phyloP scores from a whole-genome alignment of 139 green algal species.

The Zygnema circumcarinatum region DNA sequence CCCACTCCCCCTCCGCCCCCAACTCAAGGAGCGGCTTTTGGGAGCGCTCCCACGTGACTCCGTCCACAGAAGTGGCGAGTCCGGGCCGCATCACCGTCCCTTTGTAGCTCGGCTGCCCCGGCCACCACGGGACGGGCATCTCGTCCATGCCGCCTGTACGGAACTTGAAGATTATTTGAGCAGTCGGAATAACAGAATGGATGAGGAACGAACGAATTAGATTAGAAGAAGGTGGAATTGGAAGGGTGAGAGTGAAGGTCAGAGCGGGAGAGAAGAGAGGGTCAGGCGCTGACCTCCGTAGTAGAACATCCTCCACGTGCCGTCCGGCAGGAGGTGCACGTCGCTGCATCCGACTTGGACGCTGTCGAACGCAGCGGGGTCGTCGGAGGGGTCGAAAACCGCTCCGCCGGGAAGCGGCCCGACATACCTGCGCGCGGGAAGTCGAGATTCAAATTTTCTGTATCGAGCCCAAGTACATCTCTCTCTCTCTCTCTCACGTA shows the following conservation, averaged over 20 bases:
- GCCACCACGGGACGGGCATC: constrained; percentile 1
- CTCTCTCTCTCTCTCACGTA: too few species aligned
- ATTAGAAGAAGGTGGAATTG: neutral
- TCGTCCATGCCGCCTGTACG: constrained; percentile 23
- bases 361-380: constrained; percentile 24
- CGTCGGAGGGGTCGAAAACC: constrained; percentile 13
- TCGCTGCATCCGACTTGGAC: constrained; percentile 25
- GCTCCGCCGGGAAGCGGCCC: constrained; percentile 19
- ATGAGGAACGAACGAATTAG: neutral
- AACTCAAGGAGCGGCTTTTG: neutral
- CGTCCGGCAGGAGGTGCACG: constrained; percentile 17
- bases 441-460: neutral
- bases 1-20: neutral
- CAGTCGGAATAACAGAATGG: too few species aligned
- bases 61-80: constrained; percentile 34
- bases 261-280: neutral
- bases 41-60: constrained; percentile 33
- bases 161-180: too few species aligned
- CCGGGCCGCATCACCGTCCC: neutral
- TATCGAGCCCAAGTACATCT: too few species aligned
- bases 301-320: constrained; percentile 29
- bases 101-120: neutral
- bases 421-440: constrained; percentile 3
- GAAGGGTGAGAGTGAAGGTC: neutral
- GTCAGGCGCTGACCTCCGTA: constrained; percentile 21